phyloP scores from a whole-genome alignment of 768 basidiomycete species.

The Hysterangium stoloniferum region DNA sequence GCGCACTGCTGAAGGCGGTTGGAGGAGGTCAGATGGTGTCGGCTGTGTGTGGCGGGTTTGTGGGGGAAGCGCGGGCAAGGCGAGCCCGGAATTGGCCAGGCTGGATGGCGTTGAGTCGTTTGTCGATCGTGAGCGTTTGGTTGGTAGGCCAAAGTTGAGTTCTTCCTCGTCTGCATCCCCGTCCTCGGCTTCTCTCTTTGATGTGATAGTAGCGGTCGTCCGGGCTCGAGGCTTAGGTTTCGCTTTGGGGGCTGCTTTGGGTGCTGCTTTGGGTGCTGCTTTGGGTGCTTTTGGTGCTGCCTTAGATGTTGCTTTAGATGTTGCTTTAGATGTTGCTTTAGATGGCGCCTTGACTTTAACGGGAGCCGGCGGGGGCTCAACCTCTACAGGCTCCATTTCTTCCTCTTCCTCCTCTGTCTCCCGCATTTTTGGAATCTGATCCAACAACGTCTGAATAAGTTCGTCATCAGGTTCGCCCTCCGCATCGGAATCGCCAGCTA shows the following conservation, averaged over 20 bases:
- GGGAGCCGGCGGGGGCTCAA: conserved; percentile 16
- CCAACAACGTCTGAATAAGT: conserved; percentile 22
- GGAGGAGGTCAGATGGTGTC: conserved; percentile 10
- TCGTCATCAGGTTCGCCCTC: conserved; percentile 22
- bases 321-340: conserved; percentile 19
- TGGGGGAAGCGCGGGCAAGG: neutral
- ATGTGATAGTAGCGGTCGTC: neutral
- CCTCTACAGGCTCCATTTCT: conserved; percentile 12
- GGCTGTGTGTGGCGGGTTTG: conserved; percentile 1
- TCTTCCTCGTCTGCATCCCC: conserved; percentile 38
- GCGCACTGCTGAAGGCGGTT: neutral
- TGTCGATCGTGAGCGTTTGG: conserved; percentile 31
- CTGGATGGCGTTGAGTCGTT: conserved; percentile 21
- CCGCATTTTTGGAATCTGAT: conserved; percentile 25
- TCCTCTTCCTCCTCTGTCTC: conserved; percentile 32
- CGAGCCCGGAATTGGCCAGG: conserved; percentile 32
- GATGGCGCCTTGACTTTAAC: conserved; percentile 16
- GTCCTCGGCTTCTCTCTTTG: conserved; percentile 12
- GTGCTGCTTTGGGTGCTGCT: conserved; percentile 18
- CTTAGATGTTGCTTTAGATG: conserved; percentile 19
- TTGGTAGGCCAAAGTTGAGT: conserved; percentile 43
- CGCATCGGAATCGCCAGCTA: conserved; percentile 5
- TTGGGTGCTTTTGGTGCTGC: conserved; percentile 26
- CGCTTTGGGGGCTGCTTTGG: conserved; percentile 18
- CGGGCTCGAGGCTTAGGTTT: conserved; percentile 24